phyloP scores from a whole-genome alignment of 192 early-diverging fungal genomes.

The Coemansia sp. region DNA sequence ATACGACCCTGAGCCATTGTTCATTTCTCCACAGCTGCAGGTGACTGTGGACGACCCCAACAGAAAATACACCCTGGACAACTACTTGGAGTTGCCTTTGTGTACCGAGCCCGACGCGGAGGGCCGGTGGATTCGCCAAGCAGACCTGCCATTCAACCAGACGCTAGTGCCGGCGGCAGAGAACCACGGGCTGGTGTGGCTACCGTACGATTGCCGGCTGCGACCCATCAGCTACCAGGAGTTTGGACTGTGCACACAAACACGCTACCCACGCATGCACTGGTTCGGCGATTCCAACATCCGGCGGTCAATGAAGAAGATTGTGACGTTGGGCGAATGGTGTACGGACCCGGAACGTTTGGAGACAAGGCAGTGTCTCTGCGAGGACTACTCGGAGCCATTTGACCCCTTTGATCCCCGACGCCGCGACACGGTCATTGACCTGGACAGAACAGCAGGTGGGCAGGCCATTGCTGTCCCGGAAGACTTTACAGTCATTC shows the following conservation, averaged over 20 bases:
- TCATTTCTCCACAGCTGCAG: conserved; percentile 3
- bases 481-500: neutral
- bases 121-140: conserved; percentile 43
- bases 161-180: conserved; percentile 13
- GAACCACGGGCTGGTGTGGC: conserved; percentile 41
- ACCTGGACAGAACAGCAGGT: conserved; percentile 5
- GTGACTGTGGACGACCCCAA: conserved; percentile 2
- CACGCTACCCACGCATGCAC: conserved; percentile 32
- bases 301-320: conserved; percentile 46
- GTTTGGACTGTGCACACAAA: conserved; percentile 28
- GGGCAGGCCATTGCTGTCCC: conserved; percentile 4
- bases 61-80: conserved; percentile 6
- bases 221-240: conserved; percentile 27
- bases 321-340: conserved; percentile 45
- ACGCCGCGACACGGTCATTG: conserved; percentile 2
- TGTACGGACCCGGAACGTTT: conserved; percentile 8
- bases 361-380: conserved; percentile 20
- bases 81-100: conserved; percentile 42
- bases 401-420: conserved; percentile 15
- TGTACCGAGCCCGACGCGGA: conserved; percentile 25
- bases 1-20: conserved; percentile 28
- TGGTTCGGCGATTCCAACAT: conserved; percentile 52
- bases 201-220: conserved; percentile 46
- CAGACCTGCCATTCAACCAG: conserved; percentile 4
- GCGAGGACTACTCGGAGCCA: conserved; percentile 43